Evolutionary conservation across 2,329 filamentous ascomycete species (phyloP).

Genomic region (Trichoderma sp.): DNA sequence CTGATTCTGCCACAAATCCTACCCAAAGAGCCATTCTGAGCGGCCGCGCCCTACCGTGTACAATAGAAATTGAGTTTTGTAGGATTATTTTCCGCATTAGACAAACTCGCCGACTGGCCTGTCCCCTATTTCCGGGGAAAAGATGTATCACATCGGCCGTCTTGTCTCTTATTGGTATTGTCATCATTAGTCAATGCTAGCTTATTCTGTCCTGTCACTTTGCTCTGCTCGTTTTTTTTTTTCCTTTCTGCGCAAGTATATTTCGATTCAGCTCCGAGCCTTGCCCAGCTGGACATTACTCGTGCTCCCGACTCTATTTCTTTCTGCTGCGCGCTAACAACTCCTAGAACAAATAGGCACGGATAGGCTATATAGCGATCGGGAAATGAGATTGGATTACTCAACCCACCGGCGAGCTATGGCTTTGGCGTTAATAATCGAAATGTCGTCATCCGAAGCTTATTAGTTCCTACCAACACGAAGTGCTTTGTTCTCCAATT

Average conservation of each 20-base stretch:
- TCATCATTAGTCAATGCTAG: not conserved
- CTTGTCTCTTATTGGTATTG: not conserved
- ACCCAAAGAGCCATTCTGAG: not conserved
- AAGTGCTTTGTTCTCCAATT: not conserved
- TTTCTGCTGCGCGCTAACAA: not conserved
- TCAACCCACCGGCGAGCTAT: not conserved
- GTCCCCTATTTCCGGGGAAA: not conserved
- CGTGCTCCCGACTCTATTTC: not conserved
- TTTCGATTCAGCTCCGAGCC: not conserved
- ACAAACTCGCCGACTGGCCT: not conserved
- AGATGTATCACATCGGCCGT: not conserved
- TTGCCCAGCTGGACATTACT: not conserved
- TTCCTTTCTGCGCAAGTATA: not conserved
- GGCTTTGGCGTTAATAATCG: not conserved
- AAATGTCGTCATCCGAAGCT: not conserved
- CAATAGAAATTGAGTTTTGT: not conserved
- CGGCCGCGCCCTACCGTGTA: not conserved
- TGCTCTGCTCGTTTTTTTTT: not conserved
- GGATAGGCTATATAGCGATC: not conserved
- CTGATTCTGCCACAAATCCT: not conserved
- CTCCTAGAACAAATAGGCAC: conserved; percentile 2
- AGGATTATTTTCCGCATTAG: not conserved
- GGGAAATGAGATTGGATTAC: not conserved
- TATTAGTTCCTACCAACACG: not conserved
- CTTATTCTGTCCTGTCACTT: not conserved